A percentile compares a stretch with the other conserved stretches of the same genome.
These are phyloP conservation scores for Cinnamomum chago DNA, from an alignment of 164 flowering plant genomes.

Conservation along the genomic window DNA sequence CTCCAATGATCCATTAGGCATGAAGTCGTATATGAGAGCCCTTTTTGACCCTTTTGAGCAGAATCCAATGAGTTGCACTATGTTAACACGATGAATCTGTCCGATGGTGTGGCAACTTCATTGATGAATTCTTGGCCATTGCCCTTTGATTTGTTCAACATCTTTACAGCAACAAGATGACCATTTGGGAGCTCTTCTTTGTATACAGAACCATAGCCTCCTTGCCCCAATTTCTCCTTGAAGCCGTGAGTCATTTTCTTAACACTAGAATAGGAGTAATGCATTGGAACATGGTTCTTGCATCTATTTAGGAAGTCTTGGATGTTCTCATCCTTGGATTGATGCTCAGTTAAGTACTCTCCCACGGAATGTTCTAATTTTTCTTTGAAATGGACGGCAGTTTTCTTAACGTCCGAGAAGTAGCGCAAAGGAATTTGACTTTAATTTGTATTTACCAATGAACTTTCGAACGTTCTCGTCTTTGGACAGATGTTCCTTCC, in stretches of 20 bases:
- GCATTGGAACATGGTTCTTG: constrained; percentile 2
- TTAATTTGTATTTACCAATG: too few relatives aligned
- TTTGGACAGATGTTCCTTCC: neutral
- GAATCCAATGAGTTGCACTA: constrained; percentile 5
- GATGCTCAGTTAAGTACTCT: too few relatives aligned
- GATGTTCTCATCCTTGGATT: constrained; percentile 3
- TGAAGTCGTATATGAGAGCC: constrained; percentile 11
- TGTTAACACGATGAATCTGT: constrained; percentile 9
- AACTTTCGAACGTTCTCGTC: too few relatives aligned
- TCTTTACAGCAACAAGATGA: constrained; percentile 2
- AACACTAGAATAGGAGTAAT: constrained; percentile 3
- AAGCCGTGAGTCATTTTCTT: neutral
- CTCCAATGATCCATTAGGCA: constrained; percentile 12
- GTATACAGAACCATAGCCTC: constrained; percentile 2
- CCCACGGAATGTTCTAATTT: too few relatives aligned
- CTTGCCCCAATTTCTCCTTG: constrained; percentile 5
- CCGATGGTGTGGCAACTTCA: constrained; percentile 7
- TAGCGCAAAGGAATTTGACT: too few relatives aligned
- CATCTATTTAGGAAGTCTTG: constrained; percentile 3
- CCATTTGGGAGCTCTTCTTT: constrained; percentile 8
- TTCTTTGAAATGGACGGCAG: too few relatives aligned
- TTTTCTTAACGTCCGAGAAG: too few relatives aligned
- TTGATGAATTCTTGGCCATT: constrained; percentile 10
- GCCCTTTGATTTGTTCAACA: neutral
- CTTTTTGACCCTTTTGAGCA: constrained; percentile 2